These are phyloP conservation scores for Calonectria henricotiae DNA, from an alignment of 2,329 filamentous ascomycete species.

Conservation along the genomic window DNA sequence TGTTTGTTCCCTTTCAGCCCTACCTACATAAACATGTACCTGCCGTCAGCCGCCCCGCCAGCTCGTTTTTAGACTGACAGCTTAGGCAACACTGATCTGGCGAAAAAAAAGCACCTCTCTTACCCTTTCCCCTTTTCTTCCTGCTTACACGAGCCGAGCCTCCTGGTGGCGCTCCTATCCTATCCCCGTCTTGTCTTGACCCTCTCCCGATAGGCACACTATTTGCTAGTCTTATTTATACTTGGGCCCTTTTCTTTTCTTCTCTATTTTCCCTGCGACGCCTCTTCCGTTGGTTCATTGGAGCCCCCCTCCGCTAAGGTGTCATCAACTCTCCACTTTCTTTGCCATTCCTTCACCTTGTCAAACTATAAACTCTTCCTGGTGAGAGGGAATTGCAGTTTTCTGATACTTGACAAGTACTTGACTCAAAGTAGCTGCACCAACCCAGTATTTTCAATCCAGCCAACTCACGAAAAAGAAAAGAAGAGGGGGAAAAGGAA, in stretches of 20 bases:
- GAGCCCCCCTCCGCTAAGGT: not conserved
- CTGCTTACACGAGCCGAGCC: conserved; percentile 14
- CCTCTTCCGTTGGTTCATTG: conserved; percentile 15
- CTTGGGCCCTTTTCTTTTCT: not conserved
- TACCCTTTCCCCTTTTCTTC: conserved; percentile 3
- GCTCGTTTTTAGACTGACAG: conserved; percentile 27
- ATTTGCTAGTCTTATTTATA: conserved; percentile 9
- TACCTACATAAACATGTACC: conserved; percentile 42
- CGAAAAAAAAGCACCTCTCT: not conserved
- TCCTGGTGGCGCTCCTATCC: conserved; percentile 11
- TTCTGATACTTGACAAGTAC: conserved; percentile 5
- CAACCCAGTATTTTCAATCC: not conserved
- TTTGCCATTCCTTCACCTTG: not conserved
- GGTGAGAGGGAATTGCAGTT: not conserved
- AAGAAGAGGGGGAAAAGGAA: not conserved
- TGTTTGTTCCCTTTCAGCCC: conserved; percentile 46
- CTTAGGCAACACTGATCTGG: conserved; percentile 13
- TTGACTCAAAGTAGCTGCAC: not conserved
- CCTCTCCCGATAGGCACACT: conserved; percentile 11
- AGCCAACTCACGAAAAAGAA: not conserved
- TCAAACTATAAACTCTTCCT: conserved; percentile 22
- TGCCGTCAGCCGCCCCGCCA: conserved; percentile 28
- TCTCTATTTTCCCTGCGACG: not conserved
- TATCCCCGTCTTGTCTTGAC: conserved; percentile 7
- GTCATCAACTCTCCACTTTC: not conserved